Percentiles rank a stretch among this genome's conserved stretches.
Conservation (phyloP, 1,284 basidiomycete genomes). For the Apiotrichum laibachii region DNA sequence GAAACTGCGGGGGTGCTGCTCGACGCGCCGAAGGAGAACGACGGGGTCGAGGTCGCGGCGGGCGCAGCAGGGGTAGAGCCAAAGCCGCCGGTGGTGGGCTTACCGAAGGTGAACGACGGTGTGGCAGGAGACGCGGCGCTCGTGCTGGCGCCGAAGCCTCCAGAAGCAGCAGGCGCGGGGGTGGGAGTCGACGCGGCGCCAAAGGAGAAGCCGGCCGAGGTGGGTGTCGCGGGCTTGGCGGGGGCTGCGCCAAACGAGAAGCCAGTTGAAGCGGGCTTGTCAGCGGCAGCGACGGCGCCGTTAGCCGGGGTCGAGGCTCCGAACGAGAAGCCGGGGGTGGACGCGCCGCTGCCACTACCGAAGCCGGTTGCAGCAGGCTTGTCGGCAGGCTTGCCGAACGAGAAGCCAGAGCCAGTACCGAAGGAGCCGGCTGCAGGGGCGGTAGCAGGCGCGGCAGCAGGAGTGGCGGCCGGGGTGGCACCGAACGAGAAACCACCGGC, state of each 20-base stretch:
- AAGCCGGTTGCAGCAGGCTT: neutral
- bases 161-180: neutral
- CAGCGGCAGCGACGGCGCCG: neutral
- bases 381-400: conserved; percentile 2
- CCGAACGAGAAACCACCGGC: conserved; percentile 26
- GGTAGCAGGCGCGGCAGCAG: conserved; percentile 6
- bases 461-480: conserved; percentile 7
- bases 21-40: conserved; percentile 6
- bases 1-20: neutral
- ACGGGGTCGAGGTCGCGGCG: conserved; percentile 8
- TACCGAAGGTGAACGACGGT: neutral
- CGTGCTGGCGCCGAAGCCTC: neutral
- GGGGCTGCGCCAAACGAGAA: conserved; percentile 8
- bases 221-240: neutral
- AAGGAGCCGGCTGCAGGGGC: neutral
- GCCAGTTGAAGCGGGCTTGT: conserved; percentile 7
- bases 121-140: neutral
- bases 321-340: conserved; percentile 12
- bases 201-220: conserved; percentile 12
- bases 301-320: conserved; percentile 18
- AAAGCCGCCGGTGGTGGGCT: conserved; percentile 1
- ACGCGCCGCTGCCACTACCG: conserved; percentile 8
- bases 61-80: conserved; percentile 5
- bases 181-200: neutral
- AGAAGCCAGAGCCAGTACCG: conserved; percentile 10